Percentiles rank a stretch among this genome's conserved stretches.
Evolutionary conservation across 345 rosid genomes (phyloP).

Genomic region (Psidium friedrichsthalianum): DNA sequence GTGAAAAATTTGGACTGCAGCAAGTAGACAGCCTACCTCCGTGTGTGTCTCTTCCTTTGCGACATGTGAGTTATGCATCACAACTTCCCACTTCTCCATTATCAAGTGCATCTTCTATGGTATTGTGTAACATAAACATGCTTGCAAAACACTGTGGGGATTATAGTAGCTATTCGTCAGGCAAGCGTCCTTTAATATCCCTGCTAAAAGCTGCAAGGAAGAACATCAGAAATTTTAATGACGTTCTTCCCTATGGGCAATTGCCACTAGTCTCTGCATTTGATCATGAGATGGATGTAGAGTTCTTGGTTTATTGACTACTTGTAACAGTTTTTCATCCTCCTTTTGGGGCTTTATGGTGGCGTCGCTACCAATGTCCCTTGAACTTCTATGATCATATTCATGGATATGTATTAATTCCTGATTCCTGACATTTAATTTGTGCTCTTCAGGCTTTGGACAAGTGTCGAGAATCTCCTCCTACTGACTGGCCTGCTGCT

Average conservation of each 20-base stretch:
- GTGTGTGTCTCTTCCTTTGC: slow-evolving; percentile 85
- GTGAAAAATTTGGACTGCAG: slow-evolving; percentile 84
- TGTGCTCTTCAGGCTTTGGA: slow-evolving; percentile 60
- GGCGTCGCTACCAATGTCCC: neutral
- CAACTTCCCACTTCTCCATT: neutral
- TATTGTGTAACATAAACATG: neutral
- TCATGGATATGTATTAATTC: neutral
- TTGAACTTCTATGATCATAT: neutral
- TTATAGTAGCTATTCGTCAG: neutral
- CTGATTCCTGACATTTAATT: neutral
- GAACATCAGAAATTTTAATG: neutral
- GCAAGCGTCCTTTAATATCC: neutral
- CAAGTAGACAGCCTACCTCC: slow-evolving; percentile 79
- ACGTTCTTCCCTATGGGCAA: neutral
- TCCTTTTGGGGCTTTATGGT: neutral
- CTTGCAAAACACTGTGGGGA: neutral
- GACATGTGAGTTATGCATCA: slow-evolving; percentile 64
- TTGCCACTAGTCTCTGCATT: neutral
- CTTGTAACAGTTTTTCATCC: neutral
- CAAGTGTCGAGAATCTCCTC: slow-evolving; percentile 90
- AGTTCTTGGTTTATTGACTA: neutral
- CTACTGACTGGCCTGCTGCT: slow-evolving; percentile 88
- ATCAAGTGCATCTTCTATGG: neutral
- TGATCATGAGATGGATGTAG: neutral
- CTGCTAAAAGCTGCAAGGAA: neutral